Conservation (phyloP, 2,329 filamentous ascomycete species). For the Aspergillus viridinutans region DNA sequence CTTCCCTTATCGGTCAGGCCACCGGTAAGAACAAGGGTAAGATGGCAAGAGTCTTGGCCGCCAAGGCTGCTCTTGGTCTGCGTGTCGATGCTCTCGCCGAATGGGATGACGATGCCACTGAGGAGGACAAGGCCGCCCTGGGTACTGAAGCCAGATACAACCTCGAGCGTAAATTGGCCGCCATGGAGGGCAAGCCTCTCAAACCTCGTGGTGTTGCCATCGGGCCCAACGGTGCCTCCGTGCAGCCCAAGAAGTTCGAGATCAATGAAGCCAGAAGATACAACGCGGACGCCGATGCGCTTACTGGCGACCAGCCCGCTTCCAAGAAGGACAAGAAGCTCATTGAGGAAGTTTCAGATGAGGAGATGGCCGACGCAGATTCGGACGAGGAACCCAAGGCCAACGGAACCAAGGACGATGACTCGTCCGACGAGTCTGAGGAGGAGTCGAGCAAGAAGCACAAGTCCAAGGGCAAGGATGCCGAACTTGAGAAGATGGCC, state of each 20-base stretch:
- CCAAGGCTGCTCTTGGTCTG: constrained; percentile 88
- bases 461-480: constrained; percentile 43
- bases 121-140: constrained; percentile 81
- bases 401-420: constrained; percentile 18
- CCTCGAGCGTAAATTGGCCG: constrained; percentile 47
- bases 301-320: constrained; percentile 62
- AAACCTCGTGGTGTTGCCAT: constrained; percentile 71
- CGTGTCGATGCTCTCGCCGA: constrained; percentile 86
- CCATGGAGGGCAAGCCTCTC: constrained; percentile 84
- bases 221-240: constrained; percentile 65
- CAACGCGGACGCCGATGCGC: constrained; percentile 87
- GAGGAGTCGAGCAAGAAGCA: constrained; percentile 26
- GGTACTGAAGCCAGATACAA: constrained; percentile 58
- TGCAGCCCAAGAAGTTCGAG: constrained; percentile 66
- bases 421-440: constrained; percentile 27
- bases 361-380: constrained; percentile 43
- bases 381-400: constrained; percentile 29
- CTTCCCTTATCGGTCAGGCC: constrained; percentile 90
- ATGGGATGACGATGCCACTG: constrained; percentile 71
- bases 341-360: constrained; percentile 43
- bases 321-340: constrained; percentile 46
- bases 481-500: constrained; percentile 56
- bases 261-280: constrained; percentile 92
- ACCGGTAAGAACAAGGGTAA: constrained; percentile 99
- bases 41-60: constrained; percentile 92